phyloP scores from a whole-genome alignment of 2,329 filamentous ascomycete species.

The Coleophoma cylindrospora region DNA sequence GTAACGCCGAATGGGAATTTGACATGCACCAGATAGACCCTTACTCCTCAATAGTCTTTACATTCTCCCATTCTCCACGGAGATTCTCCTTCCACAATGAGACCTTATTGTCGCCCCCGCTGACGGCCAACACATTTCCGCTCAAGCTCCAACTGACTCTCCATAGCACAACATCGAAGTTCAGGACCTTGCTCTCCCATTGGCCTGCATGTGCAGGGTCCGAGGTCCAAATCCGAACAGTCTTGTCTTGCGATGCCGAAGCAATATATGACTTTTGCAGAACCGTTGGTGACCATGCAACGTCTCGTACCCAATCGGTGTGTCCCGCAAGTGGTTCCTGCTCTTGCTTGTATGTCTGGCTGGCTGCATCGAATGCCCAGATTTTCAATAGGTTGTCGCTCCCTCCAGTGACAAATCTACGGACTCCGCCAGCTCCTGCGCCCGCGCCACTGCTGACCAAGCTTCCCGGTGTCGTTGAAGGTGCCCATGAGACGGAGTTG shows the following conservation, averaged over 20 bases:
- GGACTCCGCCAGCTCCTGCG: conserved; percentile 55
- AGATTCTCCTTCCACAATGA: conserved; percentile 98
- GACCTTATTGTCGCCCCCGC: conserved; percentile 92
- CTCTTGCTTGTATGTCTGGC: conserved; percentile 57
- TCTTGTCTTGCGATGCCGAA: conserved; percentile 92
- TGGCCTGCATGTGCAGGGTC: conserved; percentile 61
- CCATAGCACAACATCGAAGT: conserved; percentile 89
- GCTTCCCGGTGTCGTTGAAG: conserved; percentile 76
- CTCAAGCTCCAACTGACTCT: conserved; percentile 96
- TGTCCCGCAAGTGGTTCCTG: conserved; percentile 70
- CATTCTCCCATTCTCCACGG: conserved; percentile 92
- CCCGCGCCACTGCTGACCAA: conserved; percentile 66
- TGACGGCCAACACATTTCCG: conserved; percentile 92
- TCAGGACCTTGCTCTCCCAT: conserved; percentile 82
- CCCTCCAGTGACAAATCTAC: conserved; percentile 90
- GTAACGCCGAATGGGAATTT: neutral
- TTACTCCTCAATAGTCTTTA: conserved; percentile 93
- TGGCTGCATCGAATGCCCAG: conserved; percentile 73
- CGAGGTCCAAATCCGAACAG: conserved; percentile 92
- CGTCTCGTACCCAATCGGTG: conserved; percentile 94
- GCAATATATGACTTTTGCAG: conserved; percentile 96
- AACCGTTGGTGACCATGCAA: conserved; percentile 94
- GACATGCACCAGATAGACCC: neutral
- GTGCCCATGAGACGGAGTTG: conserved; percentile 95
- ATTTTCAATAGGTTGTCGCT: conserved; percentile 92